These are phyloP conservation scores for Sordariomycetes sp. DNA, from an alignment of 2,329 filamentous ascomycete species.

Conservation along the genomic window DNA sequence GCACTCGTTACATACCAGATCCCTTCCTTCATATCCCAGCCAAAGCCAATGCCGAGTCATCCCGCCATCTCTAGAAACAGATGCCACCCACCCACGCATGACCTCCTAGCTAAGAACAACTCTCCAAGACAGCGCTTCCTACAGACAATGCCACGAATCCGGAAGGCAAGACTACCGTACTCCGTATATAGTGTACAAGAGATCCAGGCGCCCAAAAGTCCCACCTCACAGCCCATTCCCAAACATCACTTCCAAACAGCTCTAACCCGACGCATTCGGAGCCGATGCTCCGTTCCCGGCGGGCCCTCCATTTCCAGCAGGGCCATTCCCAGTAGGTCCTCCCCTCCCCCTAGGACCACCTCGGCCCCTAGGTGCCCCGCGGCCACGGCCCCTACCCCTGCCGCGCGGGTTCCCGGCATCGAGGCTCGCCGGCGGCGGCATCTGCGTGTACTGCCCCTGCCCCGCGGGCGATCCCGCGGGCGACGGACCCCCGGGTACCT, in stretches of 20 bases:
- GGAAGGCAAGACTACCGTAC: neutral
- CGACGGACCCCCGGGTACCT: constrained; percentile 5
- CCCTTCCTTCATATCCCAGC: neutral
- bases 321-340: constrained; percentile 8
- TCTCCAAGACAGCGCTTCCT: no score
- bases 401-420: constrained; percentile 23
- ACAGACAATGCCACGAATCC: no score
- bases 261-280: no score
- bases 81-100: no score
- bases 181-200: neutral
- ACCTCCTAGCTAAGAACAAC: no score
- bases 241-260: no score
- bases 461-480: constrained; percentile 4
- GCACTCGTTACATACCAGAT: neutral
- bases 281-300: no score
- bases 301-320: neutral
- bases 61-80: no score
- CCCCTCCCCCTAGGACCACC: constrained; percentile 11
- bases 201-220: neutral
- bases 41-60: neutral
- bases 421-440: constrained; percentile 47
- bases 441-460: constrained; percentile 29
- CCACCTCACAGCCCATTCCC: no score
- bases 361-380: constrained; percentile 21
- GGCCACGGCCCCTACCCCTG: constrained; percentile 23